Evolutionary conservation across 345 rosid species (phyloP), one percentile per base, ranked within the genome.

Genomic region (Durio zibethinus): DNA sequence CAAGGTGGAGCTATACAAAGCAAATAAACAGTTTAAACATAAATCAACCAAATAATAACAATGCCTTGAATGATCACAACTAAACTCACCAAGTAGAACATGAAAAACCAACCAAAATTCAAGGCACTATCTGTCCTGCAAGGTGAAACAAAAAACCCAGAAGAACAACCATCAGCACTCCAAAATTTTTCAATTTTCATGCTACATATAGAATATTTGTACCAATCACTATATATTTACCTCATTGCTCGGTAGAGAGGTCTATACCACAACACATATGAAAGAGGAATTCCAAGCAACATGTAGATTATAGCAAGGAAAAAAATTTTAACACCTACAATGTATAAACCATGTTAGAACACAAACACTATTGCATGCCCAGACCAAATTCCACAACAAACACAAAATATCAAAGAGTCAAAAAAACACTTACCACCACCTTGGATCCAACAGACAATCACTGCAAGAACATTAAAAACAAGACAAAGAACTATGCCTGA

Each of bases 41-140:
- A 72, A 76, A 57, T 15, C 9, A 5, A 74, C 12, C 4, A 76
- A 52, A 16, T 0, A 57, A 10, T 57, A 11, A 72, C 10, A 20
- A 72, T 20, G 6, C 23, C 56, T 25, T 3, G 23, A 36, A 29
- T 10, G 15, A 63, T 69, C 36, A 65, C n/a, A 18, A 53, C 43
- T 31, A 73, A 80, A 86, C 95, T 89, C 82, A 97, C 98, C 97
- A 92, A 57, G 88, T 97, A 97, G 89, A 92, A 84, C 79, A 97
- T 42, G 96, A 97, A 97, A 90, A 97, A 97, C 97, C 94, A 91
- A 54, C 98, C 66, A 68, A 97, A 97, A 82, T 88, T 97, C 89
- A 97, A 78, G 25, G 99, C 99, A 57, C 99, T 97, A 84, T 97
- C 97, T 1, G 98, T 94, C 92, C 99, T 97, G 94, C 84, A 89